A percentile compares a stretch with the other conserved stretches of the same genome.
phyloP scores from a whole-genome alignment of 495 filamentous ascomycete species.

The Cladorrhinum samala region DNA sequence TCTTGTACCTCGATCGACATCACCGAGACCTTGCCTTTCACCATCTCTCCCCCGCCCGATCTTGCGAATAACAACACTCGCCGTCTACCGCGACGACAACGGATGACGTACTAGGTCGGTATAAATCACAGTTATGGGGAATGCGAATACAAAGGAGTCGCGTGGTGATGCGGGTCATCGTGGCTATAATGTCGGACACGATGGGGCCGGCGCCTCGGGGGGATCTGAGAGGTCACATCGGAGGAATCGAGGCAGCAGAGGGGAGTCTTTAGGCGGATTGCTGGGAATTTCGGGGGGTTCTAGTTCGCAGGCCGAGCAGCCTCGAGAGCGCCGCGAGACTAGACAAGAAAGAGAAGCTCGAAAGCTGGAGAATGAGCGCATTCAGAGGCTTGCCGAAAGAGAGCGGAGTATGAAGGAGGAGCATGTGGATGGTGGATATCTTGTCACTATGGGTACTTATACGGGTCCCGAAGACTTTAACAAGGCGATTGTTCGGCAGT shows the following conservation, averaged over 20 bases:
- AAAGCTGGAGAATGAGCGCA: constrained; percentile 74
- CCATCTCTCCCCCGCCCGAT: no score
- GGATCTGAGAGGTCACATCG: constrained; percentile 18
- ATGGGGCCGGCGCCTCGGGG: constrained; percentile 16
- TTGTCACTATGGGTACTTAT: constrained; percentile 92
- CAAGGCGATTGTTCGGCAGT: constrained; percentile 80
- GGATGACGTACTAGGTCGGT: constrained; percentile 8
- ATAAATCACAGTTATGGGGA: constrained; percentile 23
- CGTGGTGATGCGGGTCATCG: constrained; percentile 23
- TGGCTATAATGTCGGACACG: constrained; percentile 12
- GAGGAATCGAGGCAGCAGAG: constrained; percentile 24
- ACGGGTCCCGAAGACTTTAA: constrained; percentile 89
- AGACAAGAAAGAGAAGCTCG: constrained; percentile 87
- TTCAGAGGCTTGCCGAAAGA: constrained; percentile 67
- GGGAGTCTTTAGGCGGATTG: constrained; percentile 23
- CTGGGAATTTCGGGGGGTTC: constrained; percentile 21
- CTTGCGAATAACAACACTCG: not conserved
- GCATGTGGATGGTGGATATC: constrained; percentile 86
- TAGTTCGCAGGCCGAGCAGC: constrained; percentile 23
- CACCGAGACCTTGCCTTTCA: no score
- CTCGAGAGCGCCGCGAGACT: constrained; percentile 65
- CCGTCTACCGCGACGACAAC: not conserved
- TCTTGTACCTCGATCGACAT: not conserved
- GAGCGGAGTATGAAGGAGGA: constrained; percentile 92
- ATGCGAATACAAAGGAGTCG: constrained; percentile 29